Evolutionary conservation across 1,139 yeast genomes (phyloP).

Genomic region (Insectozyma bohioensis): DNA sequence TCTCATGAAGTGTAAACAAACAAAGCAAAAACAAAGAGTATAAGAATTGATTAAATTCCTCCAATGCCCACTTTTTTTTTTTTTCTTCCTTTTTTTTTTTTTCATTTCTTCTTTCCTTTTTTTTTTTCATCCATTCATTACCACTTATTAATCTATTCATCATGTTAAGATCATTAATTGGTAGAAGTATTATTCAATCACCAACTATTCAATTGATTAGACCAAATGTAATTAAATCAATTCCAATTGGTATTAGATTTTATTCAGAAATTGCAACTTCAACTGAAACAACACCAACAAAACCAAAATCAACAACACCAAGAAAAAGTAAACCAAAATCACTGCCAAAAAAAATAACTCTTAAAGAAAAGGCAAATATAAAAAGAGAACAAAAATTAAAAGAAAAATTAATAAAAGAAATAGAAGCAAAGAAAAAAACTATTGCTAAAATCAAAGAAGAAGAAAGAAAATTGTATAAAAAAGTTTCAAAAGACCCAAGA

Average conservation of each 20-base stretch:
- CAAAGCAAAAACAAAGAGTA: too few relatives aligned
- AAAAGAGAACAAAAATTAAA: constrained; percentile 10
- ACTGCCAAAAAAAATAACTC: background rate
- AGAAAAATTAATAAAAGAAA: constrained; percentile 14
- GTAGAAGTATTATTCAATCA: constrained; percentile 1
- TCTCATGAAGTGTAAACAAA: too few relatives aligned
- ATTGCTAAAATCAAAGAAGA: too few relatives aligned
- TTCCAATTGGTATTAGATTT: too few relatives aligned
- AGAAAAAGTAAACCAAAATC: background rate
- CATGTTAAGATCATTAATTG: constrained; percentile 3
- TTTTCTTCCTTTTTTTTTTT: too few relatives aligned
- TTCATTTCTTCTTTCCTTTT: too few relatives aligned
- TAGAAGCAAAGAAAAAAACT: constrained; percentile 14
- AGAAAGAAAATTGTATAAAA: constrained; percentile 6
- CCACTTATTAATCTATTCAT: too few relatives aligned
- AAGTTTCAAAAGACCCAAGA: constrained; percentile 11
- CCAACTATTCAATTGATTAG: constrained; percentile 1
- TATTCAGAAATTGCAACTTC: background rate
- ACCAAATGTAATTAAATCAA: too few relatives aligned
- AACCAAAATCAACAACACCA: constrained; percentile 1
- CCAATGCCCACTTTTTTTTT: too few relatives aligned
- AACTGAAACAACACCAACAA: background rate
- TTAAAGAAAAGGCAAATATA: background rate
- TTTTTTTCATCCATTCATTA: background rate
- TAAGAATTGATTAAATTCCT: too few relatives aligned